Evolutionary conservation across 768 basidiomycete genomes (phyloP).

Genomic region (Podaxis pistillaris): DNA sequence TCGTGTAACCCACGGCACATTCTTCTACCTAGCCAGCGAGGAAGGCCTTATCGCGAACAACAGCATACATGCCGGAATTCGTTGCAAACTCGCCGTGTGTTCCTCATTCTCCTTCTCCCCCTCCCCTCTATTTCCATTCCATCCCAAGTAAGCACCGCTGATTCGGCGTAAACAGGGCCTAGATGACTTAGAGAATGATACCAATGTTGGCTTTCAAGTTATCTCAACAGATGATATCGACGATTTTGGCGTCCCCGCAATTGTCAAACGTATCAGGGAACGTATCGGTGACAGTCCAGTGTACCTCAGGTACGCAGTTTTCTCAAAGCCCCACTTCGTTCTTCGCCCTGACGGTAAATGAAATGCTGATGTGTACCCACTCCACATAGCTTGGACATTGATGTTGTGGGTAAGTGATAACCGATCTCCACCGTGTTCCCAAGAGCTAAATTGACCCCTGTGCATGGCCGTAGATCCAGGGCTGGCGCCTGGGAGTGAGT

Average conservation of each 20-base stretch:
- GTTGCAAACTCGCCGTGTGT: slow-evolving; percentile 62
- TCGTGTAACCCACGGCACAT: slow-evolving; percentile 80
- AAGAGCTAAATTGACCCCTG: neutral
- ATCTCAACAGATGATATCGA: slow-evolving; percentile 84
- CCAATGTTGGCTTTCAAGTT: slow-evolving; percentile 72
- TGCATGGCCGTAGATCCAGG: slow-evolving; percentile 52
- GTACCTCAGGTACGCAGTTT: slow-evolving; percentile 61
- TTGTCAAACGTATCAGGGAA: slow-evolving; percentile 66
- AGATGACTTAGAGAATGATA: slow-evolving; percentile 66
- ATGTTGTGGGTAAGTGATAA: slow-evolving; percentile 61
- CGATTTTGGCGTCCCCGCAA: slow-evolving; percentile 67
- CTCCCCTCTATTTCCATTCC: slow-evolving; percentile 1
- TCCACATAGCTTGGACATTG: slow-evolving; percentile 61
- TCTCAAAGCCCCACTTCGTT: neutral
- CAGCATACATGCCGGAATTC: slow-evolving; percentile 84
- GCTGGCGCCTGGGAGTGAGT: slow-evolving; percentile 75
- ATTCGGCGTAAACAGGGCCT: slow-evolving; percentile 43
- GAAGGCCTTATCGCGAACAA: slow-evolving; percentile 76
- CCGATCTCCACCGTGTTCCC: neutral
- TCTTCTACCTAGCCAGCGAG: slow-evolving; percentile 77
- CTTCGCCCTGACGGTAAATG: neutral
- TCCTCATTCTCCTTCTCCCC: neutral
- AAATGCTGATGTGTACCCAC: neutral
- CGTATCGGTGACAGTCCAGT: slow-evolving; percentile 75
- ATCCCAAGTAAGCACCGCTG: slow-evolving; percentile 13